These are phyloP conservation scores for Plasmodium gaboni DNA, from an alignment of 169 alveolate genomes.

Conservation along the genomic window DNA sequence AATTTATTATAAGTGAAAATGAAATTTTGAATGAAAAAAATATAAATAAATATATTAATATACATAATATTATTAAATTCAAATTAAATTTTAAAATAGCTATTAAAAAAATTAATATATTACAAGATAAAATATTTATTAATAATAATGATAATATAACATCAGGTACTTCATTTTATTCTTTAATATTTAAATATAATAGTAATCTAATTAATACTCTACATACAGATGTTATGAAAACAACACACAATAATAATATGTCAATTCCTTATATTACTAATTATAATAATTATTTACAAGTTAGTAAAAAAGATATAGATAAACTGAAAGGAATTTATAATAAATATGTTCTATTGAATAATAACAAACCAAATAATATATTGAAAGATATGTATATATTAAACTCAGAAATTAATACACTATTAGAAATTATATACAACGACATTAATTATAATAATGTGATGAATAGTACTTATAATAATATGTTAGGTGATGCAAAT, in stretches of 20 bases:
- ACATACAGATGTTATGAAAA: conserved; percentile 8
- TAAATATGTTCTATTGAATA: neutral
- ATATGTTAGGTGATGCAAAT: neutral
- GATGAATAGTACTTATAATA: neutral
- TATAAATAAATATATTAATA: conserved; percentile 17
- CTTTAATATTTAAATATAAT: conserved; percentile 20
- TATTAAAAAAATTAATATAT: conserved; percentile 23
- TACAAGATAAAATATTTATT: neutral
- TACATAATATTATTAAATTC: conserved; percentile 35
- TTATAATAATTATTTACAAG: neutral
- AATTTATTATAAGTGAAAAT: conserved; percentile 14
- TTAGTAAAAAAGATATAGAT: conserved; percentile 6
- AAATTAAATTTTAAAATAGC: conserved; percentile 59
- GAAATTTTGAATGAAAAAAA: conserved; percentile 30
- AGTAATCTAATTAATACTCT: conserved; percentile 12
- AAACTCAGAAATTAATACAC: conserved; percentile 2
- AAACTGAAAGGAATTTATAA: conserved; percentile 20
- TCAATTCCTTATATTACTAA: neutral
- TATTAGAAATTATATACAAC: neutral
- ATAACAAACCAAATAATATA: neutral
- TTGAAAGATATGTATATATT: conserved; percentile 13
- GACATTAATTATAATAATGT: neutral
- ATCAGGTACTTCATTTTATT: conserved; percentile 19
- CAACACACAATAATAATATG: neutral
- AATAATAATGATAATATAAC: too few species aligned